Evolutionary conservation across 1,284 basidiomycete genomes (phyloP).

Genomic region (Coriolopsis trogii): DNA sequence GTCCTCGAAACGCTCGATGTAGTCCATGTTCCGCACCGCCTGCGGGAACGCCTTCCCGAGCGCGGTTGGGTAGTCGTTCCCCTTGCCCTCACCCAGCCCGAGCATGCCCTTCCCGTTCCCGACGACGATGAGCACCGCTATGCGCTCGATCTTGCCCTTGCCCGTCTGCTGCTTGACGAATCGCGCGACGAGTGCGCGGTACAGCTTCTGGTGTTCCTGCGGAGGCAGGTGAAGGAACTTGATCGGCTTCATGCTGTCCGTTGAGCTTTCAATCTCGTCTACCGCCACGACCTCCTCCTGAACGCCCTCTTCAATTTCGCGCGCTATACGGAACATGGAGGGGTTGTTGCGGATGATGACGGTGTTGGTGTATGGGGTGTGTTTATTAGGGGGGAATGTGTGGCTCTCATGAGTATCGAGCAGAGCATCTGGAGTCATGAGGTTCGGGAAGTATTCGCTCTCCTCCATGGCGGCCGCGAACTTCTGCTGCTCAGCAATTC

Average conservation of each 20-base stretch:
- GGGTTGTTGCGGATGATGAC: conserved; percentile 68
- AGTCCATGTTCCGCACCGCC: conserved; percentile 88
- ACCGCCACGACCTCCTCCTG: conserved; percentile 17
- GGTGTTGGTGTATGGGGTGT: conserved; percentile 54
- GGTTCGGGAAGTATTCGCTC: conserved; percentile 48
- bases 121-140: conserved; percentile 75
- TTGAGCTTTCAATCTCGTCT: conserved; percentile 22
- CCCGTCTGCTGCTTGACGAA: conserved; percentile 82
- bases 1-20: conserved; percentile 86
- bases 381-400: conserved; percentile 53
- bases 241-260: conserved; percentile 25
- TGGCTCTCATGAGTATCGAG: conserved; percentile 60
- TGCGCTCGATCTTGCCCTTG: conserved; percentile 80
- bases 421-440: conserved; percentile 60
- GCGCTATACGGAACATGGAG: conserved; percentile 33
- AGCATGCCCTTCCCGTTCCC: conserved; percentile 90
- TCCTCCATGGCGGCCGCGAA: conserved; percentile 10
- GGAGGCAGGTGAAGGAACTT: conserved; percentile 30
- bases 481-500: conserved; percentile 14
- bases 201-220: conserved; percentile 41
- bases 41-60: conserved; percentile 68
- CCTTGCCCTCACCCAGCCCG: conserved; percentile 89
- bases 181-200: conserved; percentile 63
- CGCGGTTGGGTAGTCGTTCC: conserved; percentile 62
- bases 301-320: conserved; percentile 22